A percentile compares a stretch with the other conserved stretches of the same genome.
phyloP scores from a whole-genome alignment of 2,329 filamentous ascomycete species.

The Apiospora kogelbergensis region DNA sequence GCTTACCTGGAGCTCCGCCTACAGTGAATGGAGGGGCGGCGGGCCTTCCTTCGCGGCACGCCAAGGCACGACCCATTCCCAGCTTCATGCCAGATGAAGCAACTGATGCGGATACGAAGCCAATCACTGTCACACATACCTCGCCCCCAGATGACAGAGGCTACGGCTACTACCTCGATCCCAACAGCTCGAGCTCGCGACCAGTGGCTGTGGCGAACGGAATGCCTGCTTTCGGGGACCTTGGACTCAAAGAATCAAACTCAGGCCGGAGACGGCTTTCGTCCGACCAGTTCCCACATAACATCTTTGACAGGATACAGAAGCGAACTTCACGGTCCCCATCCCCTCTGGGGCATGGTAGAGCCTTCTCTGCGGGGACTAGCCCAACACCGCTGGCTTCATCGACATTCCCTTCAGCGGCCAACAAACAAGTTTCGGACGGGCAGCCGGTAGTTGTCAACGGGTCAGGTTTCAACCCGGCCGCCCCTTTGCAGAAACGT shows the following conservation, averaged over 20 bases:
- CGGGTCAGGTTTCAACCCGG: conserved; percentile 36
- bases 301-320: conserved; percentile 51
- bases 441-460: conserved; percentile 41
- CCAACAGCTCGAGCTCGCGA: conserved; percentile 27
- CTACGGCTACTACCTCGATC: conserved; percentile 39
- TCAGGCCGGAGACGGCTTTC: conserved; percentile 48
- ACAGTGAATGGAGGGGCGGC: conserved; percentile 36
- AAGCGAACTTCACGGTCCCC: conserved; percentile 55
- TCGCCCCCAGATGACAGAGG: conserved; percentile 49
- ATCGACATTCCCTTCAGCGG: conserved; percentile 36
- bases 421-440: conserved; percentile 32
- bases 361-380: conserved; percentile 42
- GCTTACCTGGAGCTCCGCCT: conserved; percentile 31
- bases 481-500: conserved; percentile 22
- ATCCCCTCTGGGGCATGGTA: conserved; percentile 52
- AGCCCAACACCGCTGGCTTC: conserved; percentile 41
- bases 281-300: conserved; percentile 54
- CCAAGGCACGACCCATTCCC: conserved; percentile 52
- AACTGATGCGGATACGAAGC: conserved; percentile 45
- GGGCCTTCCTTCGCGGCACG: conserved; percentile 36
- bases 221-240: conserved; percentile 48
- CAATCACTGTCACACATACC: conserved; percentile 38
- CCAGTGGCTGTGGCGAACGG: conserved; percentile 33
- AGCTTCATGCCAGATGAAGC: conserved; percentile 57
- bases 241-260: conserved; percentile 35